Percentiles rank a stretch among this genome's conserved stretches.
These are phyloP conservation scores for Claviceps capensis DNA, from an alignment of 2,329 filamentous ascomycete species.

Conservation along the genomic window DNA sequence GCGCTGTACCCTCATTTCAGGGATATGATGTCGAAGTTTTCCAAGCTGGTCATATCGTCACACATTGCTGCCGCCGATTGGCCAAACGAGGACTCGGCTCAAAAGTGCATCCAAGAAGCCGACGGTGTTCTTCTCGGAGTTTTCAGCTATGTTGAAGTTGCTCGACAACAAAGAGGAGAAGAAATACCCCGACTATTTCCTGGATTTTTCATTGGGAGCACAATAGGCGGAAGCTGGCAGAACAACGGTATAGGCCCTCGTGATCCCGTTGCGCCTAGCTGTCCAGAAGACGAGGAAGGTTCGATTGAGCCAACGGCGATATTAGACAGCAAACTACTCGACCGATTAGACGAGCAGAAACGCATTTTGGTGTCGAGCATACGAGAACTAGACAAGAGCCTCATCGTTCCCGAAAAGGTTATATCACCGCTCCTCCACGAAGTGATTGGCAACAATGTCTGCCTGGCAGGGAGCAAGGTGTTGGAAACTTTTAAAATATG, in stretches of 20 bases:
- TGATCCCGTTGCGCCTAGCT: conserved; percentile 66
- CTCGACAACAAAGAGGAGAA: conserved; percentile 82
- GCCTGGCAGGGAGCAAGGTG: conserved; percentile 62
- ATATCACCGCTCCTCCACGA: conserved; percentile 68
- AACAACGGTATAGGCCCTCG: conserved; percentile 51
- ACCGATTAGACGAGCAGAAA: conserved; percentile 75
- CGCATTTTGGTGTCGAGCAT: conserved; percentile 75
- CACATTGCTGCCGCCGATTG: conserved; percentile 96
- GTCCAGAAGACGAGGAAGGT: conserved; percentile 71
- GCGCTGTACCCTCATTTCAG: conserved; percentile 92
- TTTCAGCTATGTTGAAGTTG: conserved; percentile 92
- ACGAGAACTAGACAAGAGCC: conserved; percentile 72
- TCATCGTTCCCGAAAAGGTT: conserved; percentile 66
- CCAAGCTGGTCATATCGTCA: conserved; percentile 94
- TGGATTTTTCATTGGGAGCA: conserved; percentile 81
- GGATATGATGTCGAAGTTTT: conserved; percentile 99
- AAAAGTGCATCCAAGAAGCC: conserved; percentile 94
- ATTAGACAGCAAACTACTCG: conserved; percentile 65
- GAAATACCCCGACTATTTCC: conserved; percentile 87
- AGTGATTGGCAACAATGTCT: conserved; percentile 69
- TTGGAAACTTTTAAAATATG: conserved; percentile 83
- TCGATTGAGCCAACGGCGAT: conserved; percentile 55
- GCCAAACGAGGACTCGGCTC: conserved; percentile 82
- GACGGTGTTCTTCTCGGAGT: conserved; percentile 90
- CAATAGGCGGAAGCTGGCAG: conserved; percentile 77